Evolutionary conservation across 2,329 filamentous ascomycete genomes (phyloP).

Genomic region (Fusarium chaquense): DNA sequence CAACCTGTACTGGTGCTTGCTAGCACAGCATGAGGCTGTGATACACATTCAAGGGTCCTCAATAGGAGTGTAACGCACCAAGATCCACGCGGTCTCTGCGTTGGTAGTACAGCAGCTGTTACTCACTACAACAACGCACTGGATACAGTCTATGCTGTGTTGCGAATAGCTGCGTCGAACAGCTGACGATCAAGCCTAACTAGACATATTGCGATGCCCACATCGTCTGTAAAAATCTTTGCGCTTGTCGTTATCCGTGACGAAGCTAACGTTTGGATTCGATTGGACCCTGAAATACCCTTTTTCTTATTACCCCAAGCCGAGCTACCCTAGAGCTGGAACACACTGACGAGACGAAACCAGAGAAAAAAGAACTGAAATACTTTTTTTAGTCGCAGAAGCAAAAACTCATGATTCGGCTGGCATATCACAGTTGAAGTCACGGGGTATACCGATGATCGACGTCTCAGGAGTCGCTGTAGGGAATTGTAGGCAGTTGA

Average conservation of each 20-base stretch:
- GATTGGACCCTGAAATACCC: constrained; percentile 28
- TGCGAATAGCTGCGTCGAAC: not conserved
- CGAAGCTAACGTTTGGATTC: constrained; percentile 31
- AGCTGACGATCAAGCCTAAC: not conserved
- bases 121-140: not conserved
- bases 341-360: constrained; percentile 9
- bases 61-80: constrained; percentile 2
- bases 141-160: not conserved
- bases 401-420: constrained; percentile 4
- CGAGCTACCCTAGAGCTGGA: constrained; percentile 32
- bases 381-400: not conserved
- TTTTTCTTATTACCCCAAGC: constrained; percentile 13
- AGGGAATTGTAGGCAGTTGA: constrained; percentile 1
- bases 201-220: constrained; percentile 15
- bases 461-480: not conserved
- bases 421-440: not conserved
- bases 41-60: not conserved
- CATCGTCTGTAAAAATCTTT: constrained; percentile 19
- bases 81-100: constrained; percentile 5
- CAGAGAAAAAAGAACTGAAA: not conserved
- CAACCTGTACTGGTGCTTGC: constrained; percentile 1
- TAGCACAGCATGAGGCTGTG: constrained; percentile 15
- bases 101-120: constrained; percentile 1
- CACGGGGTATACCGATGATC: constrained; percentile 9
- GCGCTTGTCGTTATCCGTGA: constrained; percentile 19